Conservation (phyloP, 176 grass and related monocot genomes). For the Oryza nivara region DNA sequence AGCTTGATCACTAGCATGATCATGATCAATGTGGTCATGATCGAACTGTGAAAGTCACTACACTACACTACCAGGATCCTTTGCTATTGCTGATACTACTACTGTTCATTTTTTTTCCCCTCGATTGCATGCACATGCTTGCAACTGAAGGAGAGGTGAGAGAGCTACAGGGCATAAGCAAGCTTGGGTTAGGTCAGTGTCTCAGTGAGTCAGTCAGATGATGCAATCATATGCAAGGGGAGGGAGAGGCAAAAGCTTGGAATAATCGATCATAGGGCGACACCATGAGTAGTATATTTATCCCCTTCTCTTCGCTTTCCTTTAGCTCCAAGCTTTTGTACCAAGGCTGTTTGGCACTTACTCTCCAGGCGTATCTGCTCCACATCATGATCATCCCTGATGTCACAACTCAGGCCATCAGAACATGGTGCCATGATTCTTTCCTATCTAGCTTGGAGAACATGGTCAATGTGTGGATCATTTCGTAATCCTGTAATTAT, state of each 20-base stretch:
- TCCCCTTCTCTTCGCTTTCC: slow-evolving; percentile 34
- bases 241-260: slow-evolving; percentile 34
- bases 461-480: slow-evolving; percentile 25
- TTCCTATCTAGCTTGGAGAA: neutral
- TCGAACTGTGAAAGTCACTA: neutral
- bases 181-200: neutral
- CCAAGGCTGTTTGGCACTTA: slow-evolving; percentile 45
- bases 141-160: neutral
- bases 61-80: neutral
- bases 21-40: neutral
- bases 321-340: slow-evolving; percentile 57
- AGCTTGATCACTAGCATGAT: neutral
- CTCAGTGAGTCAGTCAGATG: neutral
- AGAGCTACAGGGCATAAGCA: neutral
- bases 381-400: slow-evolving; percentile 47
- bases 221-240: slow-evolving; percentile 27
- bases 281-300: slow-evolving; percentile 49
- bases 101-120: neutral
- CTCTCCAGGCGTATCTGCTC: slow-evolving; percentile 34
- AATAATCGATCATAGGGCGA: slow-evolving; percentile 36
- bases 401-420: slow-evolving; percentile 43
- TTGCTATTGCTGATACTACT: neutral
- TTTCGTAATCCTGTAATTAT: slow-evolving; percentile 1
- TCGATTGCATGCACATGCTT: neutral
- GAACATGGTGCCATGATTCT: slow-evolving; percentile 47